Evolutionary conservation across 2,329 filamentous ascomycete species (phyloP), one percentile per base, ranked within the genome.

Genomic region (Penicillium nordicum): DNA sequence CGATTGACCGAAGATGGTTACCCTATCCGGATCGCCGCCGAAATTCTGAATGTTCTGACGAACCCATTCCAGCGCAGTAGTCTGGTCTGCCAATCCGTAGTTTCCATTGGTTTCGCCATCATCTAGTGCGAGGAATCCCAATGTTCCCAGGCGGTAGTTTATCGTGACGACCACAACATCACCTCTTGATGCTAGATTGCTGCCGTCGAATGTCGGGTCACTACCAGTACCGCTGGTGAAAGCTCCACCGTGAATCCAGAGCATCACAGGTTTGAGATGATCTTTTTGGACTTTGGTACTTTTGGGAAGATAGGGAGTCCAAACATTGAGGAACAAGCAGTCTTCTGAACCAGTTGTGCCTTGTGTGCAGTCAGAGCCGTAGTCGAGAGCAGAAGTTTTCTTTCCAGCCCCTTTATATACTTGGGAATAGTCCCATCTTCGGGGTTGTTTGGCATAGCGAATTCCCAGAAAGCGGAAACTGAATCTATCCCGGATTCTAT

Each of bases 151-250:
- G 9, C 84, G 80, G 67, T 86, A 86, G 71, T 86, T 86, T 72
- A 85, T 82, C 8, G 72, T 71, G 5, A 87, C 84, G 3, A 84
- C 77, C 0, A 87, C 81, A 18, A 86, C 77, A 58, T 86, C 83
- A 23, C 82, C 82, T 47, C 83, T 77, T 3, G 81, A 83, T 0
- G 80, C 83, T 3, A 86, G 71, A 59, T 83, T 83, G 3, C 80
- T 80, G 21, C 82, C 81, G 58, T 86, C 83, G 10, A 66, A 66
- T 1, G 67, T 68, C 10, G 69, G 60, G 47, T 72, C 68, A 7
- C 70, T 64, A 3, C 69, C 75, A 52, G 65, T 74, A 1, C 83
- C 83, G 8, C 76, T 72, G 0, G 77, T 80, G 58, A 84, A 85
- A 6, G 80, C 84, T 25, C 84, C 84, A 4, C 84, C 84, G 48